Percentiles rank a stretch among this genome's conserved stretches.
phyloP scores from a whole-genome alignment of 352 stramenopile genomes.

The Pythium oligandrum region DNA sequence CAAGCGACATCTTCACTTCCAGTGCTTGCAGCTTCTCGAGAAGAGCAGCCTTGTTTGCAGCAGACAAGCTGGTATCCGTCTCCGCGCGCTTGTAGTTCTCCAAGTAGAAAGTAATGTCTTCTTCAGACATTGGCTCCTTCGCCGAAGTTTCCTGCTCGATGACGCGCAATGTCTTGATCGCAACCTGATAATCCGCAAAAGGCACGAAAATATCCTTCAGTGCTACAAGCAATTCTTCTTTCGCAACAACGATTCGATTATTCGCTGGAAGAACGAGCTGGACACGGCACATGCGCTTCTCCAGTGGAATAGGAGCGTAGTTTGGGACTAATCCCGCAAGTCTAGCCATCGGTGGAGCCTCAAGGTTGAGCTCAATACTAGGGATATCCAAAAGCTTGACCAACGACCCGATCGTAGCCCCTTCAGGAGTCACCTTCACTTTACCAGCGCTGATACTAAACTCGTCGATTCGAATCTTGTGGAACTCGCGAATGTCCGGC shows the following conservation, averaged over 20 bases:
- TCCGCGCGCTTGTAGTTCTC: conserved; percentile 22
- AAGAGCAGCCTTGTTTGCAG: conserved; percentile 15
- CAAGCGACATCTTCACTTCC: conserved; percentile 19
- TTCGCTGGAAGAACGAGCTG: conserved; percentile 17
- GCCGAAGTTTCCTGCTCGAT: conserved; percentile 11
- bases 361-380: conserved; percentile 18
- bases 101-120: conserved; percentile 24
- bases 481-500: conserved; percentile 18
- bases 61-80: conserved; percentile 20
- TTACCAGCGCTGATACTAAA: conserved; percentile 11
- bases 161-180: conserved; percentile 15
- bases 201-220: conserved; percentile 23
- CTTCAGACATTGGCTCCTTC: conserved; percentile 5
- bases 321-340: conserved; percentile 20
- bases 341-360: conserved; percentile 22
- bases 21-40: conserved; percentile 14
- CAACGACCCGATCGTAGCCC: conserved; percentile 7
- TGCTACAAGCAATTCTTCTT: conserved; percentile 13
- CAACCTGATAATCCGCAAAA: conserved; percentile 23
- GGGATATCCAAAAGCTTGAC: conserved; percentile 17
- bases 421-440: conserved; percentile 8
- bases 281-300: conserved; percentile 22
- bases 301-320: conserved; percentile 21
- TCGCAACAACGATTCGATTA: conserved; percentile 18
- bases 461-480: conserved; percentile 20